Evolutionary conservation across 495 filamentous ascomycete genomes (phyloP).

Genomic region (Lasiosphaeria ovina): DNA sequence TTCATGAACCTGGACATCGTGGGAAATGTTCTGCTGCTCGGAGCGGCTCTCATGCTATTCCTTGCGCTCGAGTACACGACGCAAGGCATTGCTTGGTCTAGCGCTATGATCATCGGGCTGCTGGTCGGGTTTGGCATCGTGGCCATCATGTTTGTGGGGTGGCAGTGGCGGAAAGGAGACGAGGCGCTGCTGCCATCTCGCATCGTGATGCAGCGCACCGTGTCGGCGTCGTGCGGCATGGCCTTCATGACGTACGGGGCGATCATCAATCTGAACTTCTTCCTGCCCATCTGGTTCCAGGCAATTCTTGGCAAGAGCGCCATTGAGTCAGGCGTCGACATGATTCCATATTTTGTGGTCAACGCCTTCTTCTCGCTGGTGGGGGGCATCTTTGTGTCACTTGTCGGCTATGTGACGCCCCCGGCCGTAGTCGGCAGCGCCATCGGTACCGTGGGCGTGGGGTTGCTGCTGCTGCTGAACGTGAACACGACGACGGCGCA

Average conservation of each 20-base stretch:
- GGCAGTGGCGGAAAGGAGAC: conserved; percentile 1
- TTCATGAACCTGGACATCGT: conserved; percentile 46
- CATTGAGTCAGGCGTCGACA: conserved; percentile 64
- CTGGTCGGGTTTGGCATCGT: conserved; percentile 44
- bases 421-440: conserved; percentile 49
- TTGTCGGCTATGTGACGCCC: conserved; percentile 46
- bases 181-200: conserved; percentile 22
- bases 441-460: conserved; percentile 59
- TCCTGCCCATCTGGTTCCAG: conserved; percentile 62
- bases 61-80: conserved; percentile 48
- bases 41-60: conserved; percentile 39
- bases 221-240: conserved; percentile 52
- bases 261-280: conserved; percentile 59
- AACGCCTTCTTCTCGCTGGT: conserved; percentile 58
- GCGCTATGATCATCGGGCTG: conserved; percentile 21
- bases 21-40: conserved; percentile 30
- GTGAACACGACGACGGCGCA: conserved; percentile 45
- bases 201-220: conserved; percentile 57
- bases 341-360: conserved; percentile 62
- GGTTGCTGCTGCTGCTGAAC: conserved; percentile 61
- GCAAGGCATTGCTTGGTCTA: conserved; percentile 39
- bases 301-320: conserved; percentile 65
- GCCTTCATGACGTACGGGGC: conserved; percentile 26
- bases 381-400: conserved; percentile 37
- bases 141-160: neutral